phyloP scores from a whole-genome alignment of 306 rosid species.

The Cucumis melo region DNA sequence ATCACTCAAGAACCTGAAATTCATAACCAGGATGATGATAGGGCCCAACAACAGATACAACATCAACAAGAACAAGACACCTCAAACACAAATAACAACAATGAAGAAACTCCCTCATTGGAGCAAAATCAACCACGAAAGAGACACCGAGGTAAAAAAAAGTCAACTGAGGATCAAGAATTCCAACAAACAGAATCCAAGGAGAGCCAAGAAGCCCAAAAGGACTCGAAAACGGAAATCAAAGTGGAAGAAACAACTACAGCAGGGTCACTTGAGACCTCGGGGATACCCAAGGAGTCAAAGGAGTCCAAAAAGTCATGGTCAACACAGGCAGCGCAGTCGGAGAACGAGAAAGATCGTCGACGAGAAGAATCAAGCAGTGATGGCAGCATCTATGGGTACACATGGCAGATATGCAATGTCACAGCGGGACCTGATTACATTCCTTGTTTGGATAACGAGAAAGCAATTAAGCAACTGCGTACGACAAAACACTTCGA shows the following conservation, averaged over 20 bases:
- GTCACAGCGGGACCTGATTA: conserved; percentile 57
- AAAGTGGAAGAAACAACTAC: conserved; percentile 10
- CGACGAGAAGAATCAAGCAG: conserved; percentile 38
- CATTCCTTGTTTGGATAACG: conserved; percentile 89
- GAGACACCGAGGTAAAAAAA: not conserved
- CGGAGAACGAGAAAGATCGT: conserved; percentile 57
- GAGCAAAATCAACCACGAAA: not conserved
- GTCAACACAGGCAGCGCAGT: conserved; percentile 64
- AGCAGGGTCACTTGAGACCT: conserved; percentile 15
- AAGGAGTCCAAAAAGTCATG: conserved; percentile 50
- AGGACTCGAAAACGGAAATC: conserved; percentile 9
- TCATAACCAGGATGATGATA: not conserved
- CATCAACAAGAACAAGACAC: conserved; percentile 32
- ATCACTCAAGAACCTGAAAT: conserved; percentile 9
- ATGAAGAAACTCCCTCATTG: not conserved
- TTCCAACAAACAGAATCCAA: not conserved
- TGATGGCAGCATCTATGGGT: conserved; percentile 20
- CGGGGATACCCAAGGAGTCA: conserved; percentile 35
- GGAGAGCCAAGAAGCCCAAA: conserved; percentile 4
- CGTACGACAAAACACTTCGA: conserved; percentile 46
- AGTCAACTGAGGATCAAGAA: not conserved
- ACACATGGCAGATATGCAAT: conserved; percentile 57
- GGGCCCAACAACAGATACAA: conserved; percentile 8
- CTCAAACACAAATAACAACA: not conserved
- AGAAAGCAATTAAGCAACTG: conserved; percentile 40